phyloP scores from a whole-genome alignment of 768 basidiomycete genomes.

The Russula sp. region DNA sequence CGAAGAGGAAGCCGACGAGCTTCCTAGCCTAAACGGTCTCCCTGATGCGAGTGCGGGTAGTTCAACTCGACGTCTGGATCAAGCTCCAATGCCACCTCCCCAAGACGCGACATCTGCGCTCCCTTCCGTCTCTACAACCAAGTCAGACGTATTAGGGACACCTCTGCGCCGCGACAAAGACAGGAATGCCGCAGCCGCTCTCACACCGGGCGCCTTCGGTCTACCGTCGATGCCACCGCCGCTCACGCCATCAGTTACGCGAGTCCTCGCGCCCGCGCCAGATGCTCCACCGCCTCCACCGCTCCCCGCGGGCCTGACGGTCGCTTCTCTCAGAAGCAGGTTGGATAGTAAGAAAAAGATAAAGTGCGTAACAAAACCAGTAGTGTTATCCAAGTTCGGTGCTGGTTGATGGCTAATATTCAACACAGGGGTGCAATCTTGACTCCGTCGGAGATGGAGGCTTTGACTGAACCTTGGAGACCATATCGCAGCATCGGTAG shows the following conservation, averaged over 20 bases:
- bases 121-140: background rate
- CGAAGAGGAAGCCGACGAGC: slow-evolving; percentile 22
- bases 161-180: slow-evolving; percentile 10
- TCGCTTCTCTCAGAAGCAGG: slow-evolving; percentile 55
- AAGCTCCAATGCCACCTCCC: background rate
- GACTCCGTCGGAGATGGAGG: slow-evolving; percentile 80
- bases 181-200: background rate
- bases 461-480: slow-evolving; percentile 69
- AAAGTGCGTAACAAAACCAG: slow-evolving; percentile 49
- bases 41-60: background rate
- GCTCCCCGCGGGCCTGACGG: slow-evolving; percentile 60
- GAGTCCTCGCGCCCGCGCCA: slow-evolving; percentile 43
- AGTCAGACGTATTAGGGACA: slow-evolving; percentile 4
- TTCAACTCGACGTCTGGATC: background rate
- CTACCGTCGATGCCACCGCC: slow-evolving; percentile 49
- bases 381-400: background rate
- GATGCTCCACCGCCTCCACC: slow-evolving; percentile 35
- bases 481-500: slow-evolving; percentile 80
- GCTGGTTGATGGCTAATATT: slow-evolving; percentile 12
- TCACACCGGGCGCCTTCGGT: slow-evolving; percentile 28
- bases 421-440: slow-evolving; percentile 62
- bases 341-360: slow-evolving; percentile 67
- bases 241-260: slow-evolving; percentile 68
- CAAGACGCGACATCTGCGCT: slow-evolving; percentile 4
- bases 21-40: slow-evolving; percentile 14